Conservation (phyloP, 192 early-diverging fungal species). For the Backusella sp. region DNA sequence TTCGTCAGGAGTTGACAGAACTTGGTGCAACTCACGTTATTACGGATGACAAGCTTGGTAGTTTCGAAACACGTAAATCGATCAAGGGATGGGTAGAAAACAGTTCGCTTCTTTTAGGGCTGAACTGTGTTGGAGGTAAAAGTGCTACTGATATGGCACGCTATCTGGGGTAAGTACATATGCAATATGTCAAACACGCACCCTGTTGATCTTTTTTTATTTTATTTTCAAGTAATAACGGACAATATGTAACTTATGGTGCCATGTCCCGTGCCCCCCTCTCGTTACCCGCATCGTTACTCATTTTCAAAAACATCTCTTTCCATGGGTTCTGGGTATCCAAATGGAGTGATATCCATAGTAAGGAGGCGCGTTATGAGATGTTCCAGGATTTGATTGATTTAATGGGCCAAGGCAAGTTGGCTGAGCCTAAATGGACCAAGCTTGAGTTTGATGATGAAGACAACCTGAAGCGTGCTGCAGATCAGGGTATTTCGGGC, state of each 20-base stretch:
- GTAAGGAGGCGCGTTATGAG: conserved; percentile 34
- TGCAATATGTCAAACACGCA: too few species aligned
- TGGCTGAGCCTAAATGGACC: conserved; percentile 42
- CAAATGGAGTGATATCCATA: conserved; percentile 68
- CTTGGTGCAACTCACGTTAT: conserved; percentile 75
- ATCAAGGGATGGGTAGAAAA: conserved; percentile 48
- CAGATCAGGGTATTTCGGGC: conserved; percentile 35
- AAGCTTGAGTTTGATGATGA: conserved; percentile 36
- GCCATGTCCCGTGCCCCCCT: conserved; percentile 91
- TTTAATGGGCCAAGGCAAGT: conserved; percentile 45
- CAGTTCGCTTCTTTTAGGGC: conserved; percentile 56
- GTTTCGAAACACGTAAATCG: conserved; percentile 38
- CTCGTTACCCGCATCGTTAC: conserved; percentile 72
- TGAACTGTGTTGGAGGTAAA: conserved; percentile 93
- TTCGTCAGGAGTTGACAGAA: conserved; percentile 46
- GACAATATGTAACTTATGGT: conserved; percentile 80
- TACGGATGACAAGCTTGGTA: conserved; percentile 70
- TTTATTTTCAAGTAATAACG: conserved; percentile 41
- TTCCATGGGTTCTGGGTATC: conserved; percentile 94
- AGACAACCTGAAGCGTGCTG: conserved; percentile 24
- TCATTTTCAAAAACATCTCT: conserved; percentile 83
- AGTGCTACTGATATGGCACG: conserved; percentile 71
- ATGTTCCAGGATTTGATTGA: conserved; percentile 61
- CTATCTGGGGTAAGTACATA: conserved; percentile 43
- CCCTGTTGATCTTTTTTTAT: not conserved